Evolutionary conservation across 306 rosid genomes (phyloP), one percentile per base, ranked within the genome.

Genomic region (Vicia faba): DNA sequence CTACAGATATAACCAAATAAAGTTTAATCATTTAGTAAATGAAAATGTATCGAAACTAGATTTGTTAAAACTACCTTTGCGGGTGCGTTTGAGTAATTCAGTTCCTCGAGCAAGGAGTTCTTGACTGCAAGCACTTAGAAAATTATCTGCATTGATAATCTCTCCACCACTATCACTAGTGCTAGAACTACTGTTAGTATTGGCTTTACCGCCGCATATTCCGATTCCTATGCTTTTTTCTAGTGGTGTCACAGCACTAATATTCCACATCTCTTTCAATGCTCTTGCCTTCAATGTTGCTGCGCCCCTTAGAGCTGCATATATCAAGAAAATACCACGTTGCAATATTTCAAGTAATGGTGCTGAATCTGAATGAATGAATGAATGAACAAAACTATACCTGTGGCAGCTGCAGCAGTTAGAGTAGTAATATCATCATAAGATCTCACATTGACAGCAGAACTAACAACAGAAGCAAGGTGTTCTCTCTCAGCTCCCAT

Each of bases 391-490:
- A 53, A 45, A 72, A 64, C 8, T 50, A 2, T 78, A 89, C 98
- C 98, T 20, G 98, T 93, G 50, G 98, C 98, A 26, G 98, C 98
- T 5, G 96, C 98, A n/a, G 98, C 98, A 0, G 96, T 88, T n/a
- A 93, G 97, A 28, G 97, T 93, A 7, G 88, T 72, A 54, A 93
- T 89, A 60, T 89, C 97, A 55, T 93, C 98, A 43, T 84, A 79
- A 13, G 98, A 93, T 36, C 78, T 82, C 8, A 93, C 95, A 76
- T 93, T 89, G 8, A 93, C 98, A 18, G 98, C 98, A 14, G 98
- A 93, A 79, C 96, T 86, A 14, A 93, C 83, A 8, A 89, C 89
- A 1, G 91, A 80, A 62, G 97, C 90, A 56, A 93, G 97, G 63
- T 89, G 96, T 16, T 89, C 97, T 70, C 95, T 74, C 55, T 93